These are phyloP conservation scores for Oryza meyeriana DNA, from an alignment of 176 grass and related monocot genomes.

Conservation along the genomic window DNA sequence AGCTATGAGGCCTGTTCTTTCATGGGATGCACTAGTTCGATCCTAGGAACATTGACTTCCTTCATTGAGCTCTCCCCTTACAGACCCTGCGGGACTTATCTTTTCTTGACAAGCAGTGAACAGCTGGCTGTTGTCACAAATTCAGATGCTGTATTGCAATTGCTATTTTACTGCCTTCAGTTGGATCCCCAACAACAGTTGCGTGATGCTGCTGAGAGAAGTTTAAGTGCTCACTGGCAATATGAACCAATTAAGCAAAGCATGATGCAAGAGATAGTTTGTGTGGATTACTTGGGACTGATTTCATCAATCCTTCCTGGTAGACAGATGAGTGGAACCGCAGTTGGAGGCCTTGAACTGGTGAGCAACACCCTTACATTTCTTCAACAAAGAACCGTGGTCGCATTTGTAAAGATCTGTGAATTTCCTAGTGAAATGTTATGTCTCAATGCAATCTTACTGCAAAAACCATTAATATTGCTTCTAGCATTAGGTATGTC, in stretches of 20 bases:
- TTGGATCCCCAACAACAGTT: constrained; percentile 61
- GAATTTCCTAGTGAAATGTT: not conserved
- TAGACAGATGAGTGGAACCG: constrained; percentile 28
- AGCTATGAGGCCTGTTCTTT: constrained; percentile 83
- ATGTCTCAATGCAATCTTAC: not conserved
- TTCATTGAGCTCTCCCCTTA: constrained; percentile 92
- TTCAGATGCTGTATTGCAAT: constrained; percentile 77
- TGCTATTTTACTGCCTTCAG: constrained; percentile 88
- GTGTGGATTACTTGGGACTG: constrained; percentile 51
- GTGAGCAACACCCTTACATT: constrained; percentile 34
- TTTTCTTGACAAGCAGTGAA: constrained; percentile 55
- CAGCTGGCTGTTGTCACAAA: constrained; percentile 58
- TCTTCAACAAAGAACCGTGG: not conserved
- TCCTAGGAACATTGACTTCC: constrained; percentile 67
- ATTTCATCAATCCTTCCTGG: constrained; percentile 43
- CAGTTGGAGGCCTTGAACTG: constrained; percentile 64
- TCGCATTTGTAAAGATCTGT: not conserved
- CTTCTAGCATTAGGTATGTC: not conserved
- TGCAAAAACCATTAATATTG: not conserved
- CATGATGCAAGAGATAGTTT: constrained; percentile 47
- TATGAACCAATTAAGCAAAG: constrained; percentile 67
- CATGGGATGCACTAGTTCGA: constrained; percentile 91
- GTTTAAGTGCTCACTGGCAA: constrained; percentile 72
- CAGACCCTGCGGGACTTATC: constrained; percentile 73
- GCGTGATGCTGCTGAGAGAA: constrained; percentile 61